Evolutionary conservation across 2,329 filamentous ascomycete species (phyloP).

Genomic region (Uncinocarpus reesii): DNA sequence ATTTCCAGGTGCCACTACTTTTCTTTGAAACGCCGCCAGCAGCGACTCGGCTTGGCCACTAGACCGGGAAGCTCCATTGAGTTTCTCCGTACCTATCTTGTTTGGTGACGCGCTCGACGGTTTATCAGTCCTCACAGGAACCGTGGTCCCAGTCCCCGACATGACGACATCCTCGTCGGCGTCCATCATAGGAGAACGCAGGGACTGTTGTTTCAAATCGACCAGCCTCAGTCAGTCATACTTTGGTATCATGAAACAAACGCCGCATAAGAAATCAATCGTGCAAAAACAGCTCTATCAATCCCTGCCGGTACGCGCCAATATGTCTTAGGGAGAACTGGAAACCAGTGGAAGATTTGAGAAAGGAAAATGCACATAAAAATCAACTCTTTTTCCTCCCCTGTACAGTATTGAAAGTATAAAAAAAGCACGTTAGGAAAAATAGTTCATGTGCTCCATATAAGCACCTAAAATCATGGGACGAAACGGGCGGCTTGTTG

Average conservation of each 20-base stretch:
- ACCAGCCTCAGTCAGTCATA: conserved; percentile 2
- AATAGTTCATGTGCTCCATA: conserved; percentile 1
- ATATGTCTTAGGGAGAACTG: too few relatives aligned
- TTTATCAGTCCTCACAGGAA: conserved; percentile 17
- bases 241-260: not conserved
- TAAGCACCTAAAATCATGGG: not conserved
- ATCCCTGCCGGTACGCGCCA: not conserved
- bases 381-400: too few relatives aligned
- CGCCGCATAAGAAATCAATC: not conserved
- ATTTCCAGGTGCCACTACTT: conserved; percentile 18
- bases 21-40: conserved; percentile 17
- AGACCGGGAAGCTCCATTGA: not conserved
- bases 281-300: not conserved
- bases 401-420: not conserved
- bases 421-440: not conserved
- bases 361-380: not conserved
- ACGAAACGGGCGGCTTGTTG: not conserved
- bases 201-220: not conserved
- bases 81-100: conserved; percentile 12
- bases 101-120: conserved; percentile 13
- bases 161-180: conserved; percentile 35
- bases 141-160: conserved; percentile 23
- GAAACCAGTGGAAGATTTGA: too few relatives aligned
- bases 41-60: conserved; percentile 13
- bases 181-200: conserved; percentile 14